Evolutionary conservation across 2,329 filamentous ascomycete species (phyloP), one percentile per base, ranked within the genome.

Genomic region (Diplodia mutila): DNA sequence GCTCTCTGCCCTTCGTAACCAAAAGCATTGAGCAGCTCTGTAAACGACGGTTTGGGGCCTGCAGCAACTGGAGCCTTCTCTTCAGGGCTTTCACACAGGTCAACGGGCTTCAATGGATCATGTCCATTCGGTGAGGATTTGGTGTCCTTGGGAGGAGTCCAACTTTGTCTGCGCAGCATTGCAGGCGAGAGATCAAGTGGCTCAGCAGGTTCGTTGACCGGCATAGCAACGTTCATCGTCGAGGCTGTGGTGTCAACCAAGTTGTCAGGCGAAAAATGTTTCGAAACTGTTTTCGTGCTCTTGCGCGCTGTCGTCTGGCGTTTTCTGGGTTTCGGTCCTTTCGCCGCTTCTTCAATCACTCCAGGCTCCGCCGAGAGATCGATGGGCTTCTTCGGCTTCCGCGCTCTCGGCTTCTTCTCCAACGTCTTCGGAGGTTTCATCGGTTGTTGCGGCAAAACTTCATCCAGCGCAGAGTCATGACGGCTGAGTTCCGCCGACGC

Each of bases 71-170:
- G n/a, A 9, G 12, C 9, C 16, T 23, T 18, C 8, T 51, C 12
- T 4, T n/a, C n/a, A 16, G 53, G 42, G 53, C 53, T 59, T 14
- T 52, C 42, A 5, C 29, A 27, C 7, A 51, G 18, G 16, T 66
- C 53, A n/a, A 59, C 51, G 9, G 64, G 53, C 14, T 27, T 52
- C 4, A 51, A 37, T 2, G 21, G 74, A 23, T 71, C 71, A 4
- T 69, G 70, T 67, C 16, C 69, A 67, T 39, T 68, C 69, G 29
- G 66, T 25, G 14, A 65, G 55, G 14, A 32, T 25, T 57, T 34
- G 0, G 77, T 78, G 27, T 80, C 74, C 49, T 64, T 72, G 3
- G 74, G 69, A 5, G 78, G 79, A 23, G 79, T 80, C 79, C 78
- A 80, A 64, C 77, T 73, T 27, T 70, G 72, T 59, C 77, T 71